These are phyloP conservation scores for Ailanthus altissimus DNA, from an alignment of 345 rosid genomes.

Conservation along the genomic window DNA sequence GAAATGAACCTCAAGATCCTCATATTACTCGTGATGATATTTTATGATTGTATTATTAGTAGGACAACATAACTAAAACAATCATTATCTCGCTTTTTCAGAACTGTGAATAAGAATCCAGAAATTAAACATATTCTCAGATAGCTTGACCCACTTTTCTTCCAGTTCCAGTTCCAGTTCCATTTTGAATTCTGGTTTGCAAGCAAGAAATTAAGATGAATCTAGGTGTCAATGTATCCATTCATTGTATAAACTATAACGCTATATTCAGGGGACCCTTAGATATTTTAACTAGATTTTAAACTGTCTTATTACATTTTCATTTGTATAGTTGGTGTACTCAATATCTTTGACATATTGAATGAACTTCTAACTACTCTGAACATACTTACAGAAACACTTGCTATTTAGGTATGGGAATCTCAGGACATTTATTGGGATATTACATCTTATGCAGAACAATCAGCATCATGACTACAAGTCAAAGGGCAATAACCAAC, in stretches of 20 bases:
- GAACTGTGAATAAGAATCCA: not conserved
- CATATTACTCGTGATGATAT: not conserved
- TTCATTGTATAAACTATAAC: slow-evolving; percentile 7
- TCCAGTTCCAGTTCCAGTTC: slow-evolving; percentile 9
- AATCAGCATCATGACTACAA: not conserved
- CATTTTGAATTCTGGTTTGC: not conserved
- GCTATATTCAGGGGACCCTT: not conserved
- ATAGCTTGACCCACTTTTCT: not conserved
- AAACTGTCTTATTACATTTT: not conserved
- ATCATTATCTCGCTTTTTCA: not conserved
- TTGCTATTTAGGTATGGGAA: not conserved
- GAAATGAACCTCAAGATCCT: slow-evolving; percentile 8
- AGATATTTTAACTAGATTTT: slow-evolving; percentile 1
- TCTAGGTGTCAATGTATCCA: not conserved
- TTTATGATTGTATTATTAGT: not conserved
- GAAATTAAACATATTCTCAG: not conserved
- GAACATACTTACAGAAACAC: not conserved
- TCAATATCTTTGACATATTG: not conserved
- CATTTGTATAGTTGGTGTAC: not conserved
- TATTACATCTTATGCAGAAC: not conserved
- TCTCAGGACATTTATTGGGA: not conserved
- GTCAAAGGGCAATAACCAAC: not conserved
- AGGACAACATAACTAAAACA: not conserved
- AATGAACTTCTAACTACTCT: not conserved
- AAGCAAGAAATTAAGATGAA: not conserved